A percentile compares a stretch with the other conserved stretches of the same genome.
Conservation (phyloP, 192 early-diverging fungal genomes). For the Umbelopsis sp. region DNA sequence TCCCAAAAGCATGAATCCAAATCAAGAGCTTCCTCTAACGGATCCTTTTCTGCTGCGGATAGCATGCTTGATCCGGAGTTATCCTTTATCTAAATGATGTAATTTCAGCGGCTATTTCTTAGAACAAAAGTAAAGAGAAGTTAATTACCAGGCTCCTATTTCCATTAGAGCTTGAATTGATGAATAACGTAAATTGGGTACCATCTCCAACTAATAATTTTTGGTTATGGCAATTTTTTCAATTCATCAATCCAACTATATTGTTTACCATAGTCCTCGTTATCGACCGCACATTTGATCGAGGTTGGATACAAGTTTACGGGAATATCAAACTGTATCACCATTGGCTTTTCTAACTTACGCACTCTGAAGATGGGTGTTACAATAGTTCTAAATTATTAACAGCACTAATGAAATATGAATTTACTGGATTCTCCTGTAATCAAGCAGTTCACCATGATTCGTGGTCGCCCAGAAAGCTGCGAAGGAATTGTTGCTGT, state of each 20-base stretch:
- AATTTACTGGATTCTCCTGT: background rate
- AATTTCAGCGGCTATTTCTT: too few species aligned
- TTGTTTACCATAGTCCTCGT: background rate
- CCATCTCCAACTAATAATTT: background rate
- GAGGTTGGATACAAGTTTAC: background rate
- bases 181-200: background rate
- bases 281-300: background rate
- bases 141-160: background rate
- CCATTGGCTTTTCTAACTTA: background rate
- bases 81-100: too few species aligned
- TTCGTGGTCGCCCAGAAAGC: background rate
- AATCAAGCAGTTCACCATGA: background rate
- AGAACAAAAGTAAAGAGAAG: too few species aligned
- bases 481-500: background rate
- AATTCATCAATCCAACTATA: background rate
- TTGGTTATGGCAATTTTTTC: background rate
- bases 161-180: background rate
- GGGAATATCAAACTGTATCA: background rate
- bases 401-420: background rate
- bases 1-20: background rate
- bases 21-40: background rate
- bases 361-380: background rate
- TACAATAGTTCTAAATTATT: background rate
- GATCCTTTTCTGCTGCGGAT: background rate
- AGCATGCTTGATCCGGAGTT: too few species aligned